phyloP scores from a whole-genome alignment of 495 filamentous ascomycete species.

The Podospora didyma region DNA sequence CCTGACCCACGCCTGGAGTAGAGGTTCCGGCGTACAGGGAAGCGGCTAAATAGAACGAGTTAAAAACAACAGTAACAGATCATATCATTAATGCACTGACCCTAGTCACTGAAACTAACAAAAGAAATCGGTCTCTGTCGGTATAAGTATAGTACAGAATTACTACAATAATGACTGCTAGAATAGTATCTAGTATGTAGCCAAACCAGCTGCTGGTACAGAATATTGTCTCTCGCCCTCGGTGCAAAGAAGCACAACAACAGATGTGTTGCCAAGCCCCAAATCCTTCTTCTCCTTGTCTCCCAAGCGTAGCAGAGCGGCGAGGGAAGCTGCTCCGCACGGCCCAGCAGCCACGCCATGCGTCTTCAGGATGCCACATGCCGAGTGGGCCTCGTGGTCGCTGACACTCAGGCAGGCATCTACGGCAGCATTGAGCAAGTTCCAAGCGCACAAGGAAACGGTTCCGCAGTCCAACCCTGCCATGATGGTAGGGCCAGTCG shows the following conservation, averaged over 20 bases:
- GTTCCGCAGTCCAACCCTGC: slow-evolving; percentile 66
- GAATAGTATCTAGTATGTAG: too few relatives aligned
- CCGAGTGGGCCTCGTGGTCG: slow-evolving; percentile 52
- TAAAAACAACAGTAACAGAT: too few relatives aligned
- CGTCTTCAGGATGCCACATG: slow-evolving; percentile 43
- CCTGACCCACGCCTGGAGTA: too few relatives aligned
- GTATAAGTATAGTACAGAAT: too few relatives aligned
- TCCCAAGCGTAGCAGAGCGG: slow-evolving; percentile 48
- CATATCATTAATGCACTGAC: too few relatives aligned
- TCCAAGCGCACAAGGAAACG: slow-evolving; percentile 60
- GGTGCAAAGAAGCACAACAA: slow-evolving; percentile 46
- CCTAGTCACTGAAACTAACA: too few relatives aligned
- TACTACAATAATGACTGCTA: too few relatives aligned
- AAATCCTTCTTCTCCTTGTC: slow-evolving; percentile 21
- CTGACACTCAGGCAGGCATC: slow-evolving; percentile 56
- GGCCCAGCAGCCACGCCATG: slow-evolving; percentile 53
- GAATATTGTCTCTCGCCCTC: slow-evolving; percentile 27
- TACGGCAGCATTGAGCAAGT: slow-evolving; percentile 47
- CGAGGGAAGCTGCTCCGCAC: slow-evolving; percentile 60
- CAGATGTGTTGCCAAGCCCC: slow-evolving; percentile 38
- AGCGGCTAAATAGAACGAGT: too few relatives aligned
- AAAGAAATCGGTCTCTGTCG: too few relatives aligned
- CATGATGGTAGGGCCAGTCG: slow-evolving; percentile 59
- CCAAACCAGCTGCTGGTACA: not conserved
- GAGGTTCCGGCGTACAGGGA: too few relatives aligned